Base-by-base conservation (phyloP, 768 basidiomycete genomes). In the Arthromyces matolae region DNA sequence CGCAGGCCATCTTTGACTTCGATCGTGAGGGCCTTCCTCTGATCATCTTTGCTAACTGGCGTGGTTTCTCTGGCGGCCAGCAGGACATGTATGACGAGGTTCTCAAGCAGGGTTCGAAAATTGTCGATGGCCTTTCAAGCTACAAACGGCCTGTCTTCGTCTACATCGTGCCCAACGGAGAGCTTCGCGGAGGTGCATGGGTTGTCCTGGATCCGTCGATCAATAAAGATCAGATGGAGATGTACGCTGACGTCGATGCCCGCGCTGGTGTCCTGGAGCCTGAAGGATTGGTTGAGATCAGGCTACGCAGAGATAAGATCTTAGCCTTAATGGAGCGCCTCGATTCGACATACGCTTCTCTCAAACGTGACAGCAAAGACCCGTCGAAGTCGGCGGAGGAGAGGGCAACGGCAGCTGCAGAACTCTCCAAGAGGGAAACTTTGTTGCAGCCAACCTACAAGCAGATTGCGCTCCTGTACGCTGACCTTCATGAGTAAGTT, bases 31-130 rank as follows among this genome's bases (percentile, higher is more conserved):
- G 90, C 19, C 75, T 99, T 12, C 96, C 96, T 4, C 77, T 99
- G 50, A 94, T 98, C 66, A 94, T 99, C 67, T 97, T 99, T 62
- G 96, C 96, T 45, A 99, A 99, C 75, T 98, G 96, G 93, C 89
- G 96, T 74, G 96, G 96, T 20, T 99, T 99, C 84, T 99, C 96
- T 18, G 96, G 96, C 53, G 96, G 96, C 54, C 94, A 97, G 68
- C 94, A 96, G 68, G 94, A 97, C 67, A 97, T 97, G 93, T 95
- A 93, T 60, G 93, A 97, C 68, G 94, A 95, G 65, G 81, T 97
- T 47, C 75, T 97, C 60, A 97, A 97, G 70, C 92, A 97, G 65
- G 94, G 94, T 33, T 89, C 94, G 14, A 97, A 95, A 72, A 99
- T 99, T 55, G 96, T 99, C 66, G 96, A 99, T 64, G 96, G 96